phyloP scores from a whole-genome alignment of 805 yeast species.

The Candida lessepsii region DNA sequence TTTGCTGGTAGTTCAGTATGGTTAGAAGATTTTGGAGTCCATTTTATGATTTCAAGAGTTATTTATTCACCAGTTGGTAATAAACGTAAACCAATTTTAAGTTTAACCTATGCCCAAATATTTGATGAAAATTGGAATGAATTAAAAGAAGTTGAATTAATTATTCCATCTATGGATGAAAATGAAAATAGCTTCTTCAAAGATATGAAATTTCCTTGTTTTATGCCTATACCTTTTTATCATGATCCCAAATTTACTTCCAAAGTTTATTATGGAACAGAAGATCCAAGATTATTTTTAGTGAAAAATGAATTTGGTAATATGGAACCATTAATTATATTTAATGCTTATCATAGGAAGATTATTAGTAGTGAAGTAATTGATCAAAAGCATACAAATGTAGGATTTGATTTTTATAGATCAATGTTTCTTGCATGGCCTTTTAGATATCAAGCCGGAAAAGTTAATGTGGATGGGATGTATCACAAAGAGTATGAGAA shows the following conservation, averaged over 20 bases:
- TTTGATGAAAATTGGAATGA: conserved; percentile 49
- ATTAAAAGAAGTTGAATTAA: conserved; percentile 24
- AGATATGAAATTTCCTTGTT: conserved; percentile 23
- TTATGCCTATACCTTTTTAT: conserved; percentile 32
- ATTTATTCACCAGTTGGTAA: conserved; percentile 31
- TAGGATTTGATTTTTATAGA: conserved; percentile 17
- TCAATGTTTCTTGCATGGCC: conserved; percentile 35
- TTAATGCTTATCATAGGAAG: conserved; percentile 31
- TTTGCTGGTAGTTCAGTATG: conserved; percentile 54
- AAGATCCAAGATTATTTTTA: conserved; percentile 47
- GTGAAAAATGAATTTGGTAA: conserved; percentile 30
- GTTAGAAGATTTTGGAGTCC: conserved; percentile 49
- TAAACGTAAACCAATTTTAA: conserved; percentile 36
- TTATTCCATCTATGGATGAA: conserved; percentile 20
- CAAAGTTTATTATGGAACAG: conserved; percentile 41
- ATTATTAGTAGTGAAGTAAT: conserved; percentile 8
- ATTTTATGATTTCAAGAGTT: conserved; percentile 45
- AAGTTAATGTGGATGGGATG: conserved; percentile 23
- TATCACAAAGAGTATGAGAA: conserved; percentile 14
- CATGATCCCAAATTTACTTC: conserved; percentile 23
- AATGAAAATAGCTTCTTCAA: conserved; percentile 6
- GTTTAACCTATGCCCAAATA: conserved; percentile 44
- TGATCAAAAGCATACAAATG: conserved; percentile 20
- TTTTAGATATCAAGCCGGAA: conserved; percentile 29
- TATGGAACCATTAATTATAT: conserved; percentile 48